Evolutionary conservation across 2,329 filamentous ascomycete genomes (phyloP).

Genomic region (Pseudogymnoascus sp.): DNA sequence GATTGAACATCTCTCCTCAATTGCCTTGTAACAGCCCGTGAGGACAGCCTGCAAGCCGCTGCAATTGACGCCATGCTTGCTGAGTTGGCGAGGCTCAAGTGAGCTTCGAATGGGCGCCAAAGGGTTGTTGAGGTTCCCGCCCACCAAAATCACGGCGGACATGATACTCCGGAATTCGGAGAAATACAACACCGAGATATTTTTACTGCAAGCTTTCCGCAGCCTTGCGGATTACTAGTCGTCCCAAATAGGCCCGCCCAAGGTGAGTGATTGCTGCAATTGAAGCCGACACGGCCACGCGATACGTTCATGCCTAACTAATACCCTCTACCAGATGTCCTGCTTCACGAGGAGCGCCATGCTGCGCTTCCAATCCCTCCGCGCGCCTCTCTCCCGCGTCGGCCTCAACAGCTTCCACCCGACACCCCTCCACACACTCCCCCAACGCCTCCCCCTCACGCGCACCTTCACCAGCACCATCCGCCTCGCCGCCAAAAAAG

Average conservation of each 20-base stretch:
- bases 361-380: slow-evolving; percentile 21
- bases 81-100: slow-evolving; percentile 26
- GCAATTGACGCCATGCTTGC: slow-evolving; percentile 60
- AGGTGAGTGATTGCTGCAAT: not conserved
- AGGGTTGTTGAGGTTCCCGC: slow-evolving; percentile 16
- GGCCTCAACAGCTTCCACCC: not conserved
- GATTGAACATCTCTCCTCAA: slow-evolving; percentile 47
- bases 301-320: not conserved
- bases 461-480: slow-evolving; percentile 21
- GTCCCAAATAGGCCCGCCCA: not conserved
- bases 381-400: slow-evolving; percentile 16
- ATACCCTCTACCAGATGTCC: slow-evolving; percentile 28
- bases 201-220: slow-evolving; percentile 3
- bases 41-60: slow-evolving; percentile 57
- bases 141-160: slow-evolving; percentile 9
- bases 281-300: not conserved
- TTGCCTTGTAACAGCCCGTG: slow-evolving; percentile 51
- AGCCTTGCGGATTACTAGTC: slow-evolving; percentile 7
- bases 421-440: slow-evolving; percentile 13
- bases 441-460: slow-evolving; percentile 17
- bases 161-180: slow-evolving; percentile 10
- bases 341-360: slow-evolving; percentile 33
- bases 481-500: slow-evolving; percentile 21
- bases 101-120: slow-evolving; percentile 21
- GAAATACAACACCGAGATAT: slow-evolving; percentile 4